Conservation (phyloP, 768 basidiomycete species). For the Plicaturopsis crispa region DNA sequence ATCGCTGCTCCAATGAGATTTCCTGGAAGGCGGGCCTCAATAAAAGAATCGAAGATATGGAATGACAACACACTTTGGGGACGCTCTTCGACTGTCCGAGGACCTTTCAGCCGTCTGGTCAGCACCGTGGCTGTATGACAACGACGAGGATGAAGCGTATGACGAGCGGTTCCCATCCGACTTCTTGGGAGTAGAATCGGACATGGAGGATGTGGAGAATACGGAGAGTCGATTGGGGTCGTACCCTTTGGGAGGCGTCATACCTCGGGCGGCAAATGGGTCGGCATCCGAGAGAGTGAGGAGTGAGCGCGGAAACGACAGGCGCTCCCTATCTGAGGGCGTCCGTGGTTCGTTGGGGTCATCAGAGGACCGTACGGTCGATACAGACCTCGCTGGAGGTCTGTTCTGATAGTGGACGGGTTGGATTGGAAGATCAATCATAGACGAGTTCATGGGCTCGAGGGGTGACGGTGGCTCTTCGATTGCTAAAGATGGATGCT, state of each 20-base stretch:
- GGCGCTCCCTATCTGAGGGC: slow-evolving; percentile 39
- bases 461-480: slow-evolving; percentile 34
- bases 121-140: slow-evolving; percentile 26
- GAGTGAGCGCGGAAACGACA: slow-evolving; percentile 23
- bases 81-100: too few species aligned
- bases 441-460: slow-evolving; percentile 7
- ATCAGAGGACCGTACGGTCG: slow-evolving; percentile 47
- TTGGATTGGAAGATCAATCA: slow-evolving; percentile 14
- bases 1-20: too few species aligned
- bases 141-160: slow-evolving; percentile 51
- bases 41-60: too few species aligned
- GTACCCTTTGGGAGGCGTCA: slow-evolving; percentile 29
- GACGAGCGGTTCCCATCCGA: slow-evolving; percentile 41
- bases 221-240: slow-evolving; percentile 45
- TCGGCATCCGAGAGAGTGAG: slow-evolving; percentile 57
- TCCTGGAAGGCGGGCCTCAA: too few species aligned
- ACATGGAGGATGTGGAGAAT: slow-evolving; percentile 43
- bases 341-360: slow-evolving; percentile 50
- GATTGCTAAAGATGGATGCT: slow-evolving; percentile 43
- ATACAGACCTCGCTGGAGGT: slow-evolving; percentile 46
- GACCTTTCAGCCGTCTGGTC: slow-evolving; percentile 2
- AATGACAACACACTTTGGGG: too few species aligned
- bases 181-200: slow-evolving; percentile 35
- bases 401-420: slow-evolving; percentile 24
- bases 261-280: slow-evolving; percentile 50